phyloP scores from a whole-genome alignment of 202 grass and related monocot species.

The Carex arenaria region DNA sequence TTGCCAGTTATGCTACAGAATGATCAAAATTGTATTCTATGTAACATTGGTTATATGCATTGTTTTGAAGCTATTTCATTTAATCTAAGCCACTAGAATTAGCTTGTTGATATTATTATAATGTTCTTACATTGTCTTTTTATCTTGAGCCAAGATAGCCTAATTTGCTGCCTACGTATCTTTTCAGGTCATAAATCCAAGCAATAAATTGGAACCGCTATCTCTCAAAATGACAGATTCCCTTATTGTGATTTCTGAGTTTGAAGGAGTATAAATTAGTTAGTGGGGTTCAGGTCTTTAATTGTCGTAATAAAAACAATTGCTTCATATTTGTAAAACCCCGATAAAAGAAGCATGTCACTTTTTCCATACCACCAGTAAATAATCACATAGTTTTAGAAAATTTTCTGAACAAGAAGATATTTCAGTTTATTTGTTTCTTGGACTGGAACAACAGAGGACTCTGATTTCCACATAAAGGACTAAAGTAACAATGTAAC shows the following conservation, averaged over 20 bases:
- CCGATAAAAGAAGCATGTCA: background rate
- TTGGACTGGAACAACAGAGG: background rate
- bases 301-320: background rate
- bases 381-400: background rate
- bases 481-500: background rate
- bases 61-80: background rate
- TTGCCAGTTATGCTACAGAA: background rate
- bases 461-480: background rate
- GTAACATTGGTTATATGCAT: background rate
- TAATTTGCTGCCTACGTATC: background rate
- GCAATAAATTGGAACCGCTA: slow-evolving; percentile 63
- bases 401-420: background rate
- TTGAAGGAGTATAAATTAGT: slow-evolving; percentile 60
- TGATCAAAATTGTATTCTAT: background rate
- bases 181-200: slow-evolving; percentile 82
- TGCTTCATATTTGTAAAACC: background rate
- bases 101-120: background rate
- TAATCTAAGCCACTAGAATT: background rate
- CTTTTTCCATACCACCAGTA: background rate
- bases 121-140: background rate
- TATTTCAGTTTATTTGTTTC: background rate
- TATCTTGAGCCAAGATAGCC: background rate
- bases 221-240: slow-evolving; percentile 72
- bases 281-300: background rate
- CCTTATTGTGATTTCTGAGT: slow-evolving; percentile 84